Base-by-base conservation (phyloP, 208 protist species). In the Acanthamoeba comandoni region DNA sequence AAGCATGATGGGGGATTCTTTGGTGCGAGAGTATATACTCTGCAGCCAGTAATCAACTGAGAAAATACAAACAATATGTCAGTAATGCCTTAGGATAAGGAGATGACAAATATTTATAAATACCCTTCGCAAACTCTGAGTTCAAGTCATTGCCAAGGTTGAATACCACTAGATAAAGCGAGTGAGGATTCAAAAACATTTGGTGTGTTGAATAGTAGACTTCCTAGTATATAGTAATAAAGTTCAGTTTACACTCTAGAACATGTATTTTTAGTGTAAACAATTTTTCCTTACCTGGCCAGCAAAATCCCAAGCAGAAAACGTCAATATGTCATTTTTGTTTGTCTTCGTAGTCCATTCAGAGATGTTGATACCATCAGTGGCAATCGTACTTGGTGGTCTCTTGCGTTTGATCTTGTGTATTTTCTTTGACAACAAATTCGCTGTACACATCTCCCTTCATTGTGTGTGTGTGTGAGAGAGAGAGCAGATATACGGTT, bases 41-140 rank as follows among this genome's bases (percentile, higher is more conserved):
- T 89, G 80, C 17, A 89, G 80, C 80, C 80, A 89, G 60, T 89
- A 89, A n/a, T 89, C 80, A 26, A 89, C 64, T 26, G 53, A 57
- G 7, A 35, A 43, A 1, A 43, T 7, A 5, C 35, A 43, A 7
- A 43, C 5, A 5, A 7, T 43, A 43, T 1, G 1, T 7, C 35
- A 43, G 1, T 43, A 43, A 43, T 43, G 35, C 35, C 5, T 1
- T 43, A 43, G 5, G 5, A 43, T 43, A 43, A 43, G 35, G 35
- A 43, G 35, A 43, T 43, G 35, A 43, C 1, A 43, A 43, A 43
- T 43, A 43, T 43, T 7, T 43, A 7, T 43, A 43, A 7, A 43
- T 43, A 43, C 35, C 35, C 35, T 43, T 43, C 5, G 35, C 8
- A 35, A 69, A 22, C 62, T 69, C 19, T 57, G 58, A 51, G 31